Conservation (phyloP, 2,329 filamentous ascomycete genomes). For the Alternaria viburni region DNA sequence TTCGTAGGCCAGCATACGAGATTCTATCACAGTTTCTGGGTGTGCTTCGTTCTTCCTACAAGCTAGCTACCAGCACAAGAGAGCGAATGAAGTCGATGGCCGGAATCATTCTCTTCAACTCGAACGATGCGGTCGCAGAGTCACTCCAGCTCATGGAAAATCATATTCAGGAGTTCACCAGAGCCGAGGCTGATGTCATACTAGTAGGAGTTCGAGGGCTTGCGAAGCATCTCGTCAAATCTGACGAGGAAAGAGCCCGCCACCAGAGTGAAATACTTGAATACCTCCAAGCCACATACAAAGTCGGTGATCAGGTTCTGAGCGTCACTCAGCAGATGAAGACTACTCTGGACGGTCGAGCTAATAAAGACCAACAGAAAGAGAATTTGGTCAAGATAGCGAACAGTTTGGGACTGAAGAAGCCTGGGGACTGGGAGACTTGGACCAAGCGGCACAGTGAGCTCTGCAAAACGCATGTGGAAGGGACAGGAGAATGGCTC, state of each 20-base stretch:
- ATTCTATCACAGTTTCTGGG: background rate
- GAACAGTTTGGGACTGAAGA: background rate
- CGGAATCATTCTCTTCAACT: constrained; percentile 12
- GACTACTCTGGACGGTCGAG: background rate
- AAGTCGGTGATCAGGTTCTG: background rate
- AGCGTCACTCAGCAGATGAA: constrained; percentile 3
- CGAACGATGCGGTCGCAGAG: background rate
- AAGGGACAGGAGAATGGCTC: constrained; percentile 6
- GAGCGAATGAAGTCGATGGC: too few species aligned
- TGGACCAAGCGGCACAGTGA: constrained; percentile 7
- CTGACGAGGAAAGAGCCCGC: background rate
- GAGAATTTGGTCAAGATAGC: background rate
- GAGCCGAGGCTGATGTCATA: background rate
- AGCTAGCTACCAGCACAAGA: background rate
- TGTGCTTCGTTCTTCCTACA: constrained; percentile 14
- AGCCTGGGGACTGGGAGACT: constrained; percentile 1
- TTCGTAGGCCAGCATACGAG: too few species aligned
- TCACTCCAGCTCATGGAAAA: background rate
- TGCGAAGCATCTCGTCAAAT: background rate
- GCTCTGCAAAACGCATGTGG: constrained; percentile 1
- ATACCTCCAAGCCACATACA: background rate
- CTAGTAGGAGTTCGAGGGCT: background rate
- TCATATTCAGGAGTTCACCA: background rate
- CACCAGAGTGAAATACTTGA: too few species aligned
- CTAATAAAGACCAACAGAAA: background rate